Evolutionary conservation across 176 grass and related monocot species (phyloP).

Genomic region (Zizania latifolia): DNA sequence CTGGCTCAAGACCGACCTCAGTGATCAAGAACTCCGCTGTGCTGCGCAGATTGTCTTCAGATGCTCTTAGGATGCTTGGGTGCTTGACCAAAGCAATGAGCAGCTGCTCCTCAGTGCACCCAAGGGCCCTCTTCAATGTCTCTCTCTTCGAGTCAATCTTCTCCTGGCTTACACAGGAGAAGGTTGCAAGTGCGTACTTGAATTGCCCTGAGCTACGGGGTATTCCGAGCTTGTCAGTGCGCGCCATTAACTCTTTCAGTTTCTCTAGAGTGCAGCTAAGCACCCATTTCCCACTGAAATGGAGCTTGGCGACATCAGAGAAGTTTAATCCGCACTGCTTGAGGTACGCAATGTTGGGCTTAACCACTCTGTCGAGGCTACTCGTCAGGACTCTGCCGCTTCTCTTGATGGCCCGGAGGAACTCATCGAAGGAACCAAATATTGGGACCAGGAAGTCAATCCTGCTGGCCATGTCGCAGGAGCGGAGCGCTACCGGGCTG

Average conservation of each 20-base stretch:
- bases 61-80: slow-evolving; percentile 10
- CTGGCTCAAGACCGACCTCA: slow-evolving; percentile 9
- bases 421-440: not conserved
- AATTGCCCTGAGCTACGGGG: not conserved
- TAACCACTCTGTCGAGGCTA: not conserved
- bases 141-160: slow-evolving; percentile 4
- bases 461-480: not conserved
- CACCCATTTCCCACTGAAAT: not conserved
- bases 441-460: slow-evolving; percentile 26
- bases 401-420: not conserved
- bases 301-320: not conserved
- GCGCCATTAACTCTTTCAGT: not conserved
- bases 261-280: not conserved
- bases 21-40: slow-evolving; percentile 29
- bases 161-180: not conserved
- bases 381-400: too few species aligned
- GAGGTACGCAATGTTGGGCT: not conserved
- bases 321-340: not conserved
- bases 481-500: not conserved
- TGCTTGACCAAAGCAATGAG: slow-evolving; percentile 12
- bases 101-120: slow-evolving; percentile 37
- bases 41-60: slow-evolving; percentile 9
- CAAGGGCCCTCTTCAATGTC: slow-evolving; percentile 11
- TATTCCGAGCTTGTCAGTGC: not conserved
- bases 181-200: not conserved